phyloP scores from a whole-genome alignment of 1,284 basidiomycete species.

The Lignosus rhinocerotis region DNA sequence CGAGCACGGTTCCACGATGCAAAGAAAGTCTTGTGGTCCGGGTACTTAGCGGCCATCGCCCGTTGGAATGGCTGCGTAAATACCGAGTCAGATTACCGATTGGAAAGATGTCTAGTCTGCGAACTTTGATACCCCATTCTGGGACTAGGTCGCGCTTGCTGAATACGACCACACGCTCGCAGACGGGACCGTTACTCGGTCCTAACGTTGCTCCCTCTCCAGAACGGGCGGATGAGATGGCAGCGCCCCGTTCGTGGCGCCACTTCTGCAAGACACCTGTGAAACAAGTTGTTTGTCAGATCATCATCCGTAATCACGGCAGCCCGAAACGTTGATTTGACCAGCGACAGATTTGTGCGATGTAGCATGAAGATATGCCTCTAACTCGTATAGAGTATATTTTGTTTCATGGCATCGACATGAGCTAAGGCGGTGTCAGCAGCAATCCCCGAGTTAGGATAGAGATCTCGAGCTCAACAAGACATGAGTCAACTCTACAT shows the following conservation, averaged over 20 bases:
- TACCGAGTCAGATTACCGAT: conserved; percentile 3
- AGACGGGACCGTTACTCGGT: conserved; percentile 39
- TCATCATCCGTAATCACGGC: background rate
- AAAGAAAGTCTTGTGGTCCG: conserved; percentile 66
- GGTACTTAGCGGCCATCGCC: conserved; percentile 68
- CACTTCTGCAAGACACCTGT: conserved; percentile 63
- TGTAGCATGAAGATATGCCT: too few species aligned
- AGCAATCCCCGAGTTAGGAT: too few species aligned
- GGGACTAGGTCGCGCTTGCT: conserved; percentile 94
- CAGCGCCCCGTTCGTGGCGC: conserved; percentile 59
- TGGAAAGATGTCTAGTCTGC: conserved; percentile 21
- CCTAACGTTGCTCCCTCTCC: conserved; percentile 9
- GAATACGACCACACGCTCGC: conserved; percentile 88
- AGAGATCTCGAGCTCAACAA: too few species aligned
- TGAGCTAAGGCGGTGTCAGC: too few species aligned
- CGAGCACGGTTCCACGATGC: conserved; percentile 68
- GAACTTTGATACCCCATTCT: conserved; percentile 79
- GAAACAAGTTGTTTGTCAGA: background rate
- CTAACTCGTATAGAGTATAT: too few species aligned
- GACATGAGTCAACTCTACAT: too few species aligned
- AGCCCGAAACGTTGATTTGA: too few species aligned
- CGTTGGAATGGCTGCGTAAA: conserved; percentile 61
- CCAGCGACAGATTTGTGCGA: too few species aligned
- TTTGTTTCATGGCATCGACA: too few species aligned
- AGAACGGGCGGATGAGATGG: background rate